Conservation (phyloP, 1,284 basidiomycete genomes). For the Cryptococcus sp. region DNA sequence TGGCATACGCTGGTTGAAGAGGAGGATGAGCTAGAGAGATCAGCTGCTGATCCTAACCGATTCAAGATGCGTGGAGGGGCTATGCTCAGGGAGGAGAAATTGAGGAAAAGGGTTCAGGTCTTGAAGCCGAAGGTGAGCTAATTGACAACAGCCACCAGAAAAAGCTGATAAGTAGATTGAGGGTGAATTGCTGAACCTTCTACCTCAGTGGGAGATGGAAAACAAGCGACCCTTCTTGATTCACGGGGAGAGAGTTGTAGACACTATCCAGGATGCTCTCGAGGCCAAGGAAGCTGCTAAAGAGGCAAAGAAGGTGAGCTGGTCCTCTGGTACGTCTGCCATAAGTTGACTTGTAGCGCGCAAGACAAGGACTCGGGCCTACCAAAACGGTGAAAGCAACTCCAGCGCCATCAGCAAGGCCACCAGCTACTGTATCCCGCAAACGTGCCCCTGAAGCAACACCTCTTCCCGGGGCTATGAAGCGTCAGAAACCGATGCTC, state of each 20-base stretch:
- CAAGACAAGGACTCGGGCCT: conserved; percentile 26
- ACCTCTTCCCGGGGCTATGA: conserved; percentile 13
- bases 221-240: conserved; percentile 75
- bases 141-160: not conserved
- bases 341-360: conserved; percentile 18
- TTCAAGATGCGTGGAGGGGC: conserved; percentile 57
- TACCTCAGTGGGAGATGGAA: conserved; percentile 85
- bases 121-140: conserved; percentile 84
- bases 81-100: conserved; percentile 91
- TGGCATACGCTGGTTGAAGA: conserved; percentile 91
- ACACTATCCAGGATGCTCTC: conserved; percentile 67
- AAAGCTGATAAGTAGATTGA: conserved; percentile 61
- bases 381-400: conserved; percentile 17
- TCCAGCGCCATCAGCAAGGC: conserved; percentile 15
- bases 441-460: conserved; percentile 43
- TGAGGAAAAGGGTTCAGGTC: conserved; percentile 89
- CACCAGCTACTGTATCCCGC: conserved; percentile 1
- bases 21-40: conserved; percentile 72
- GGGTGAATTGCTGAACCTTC: conserved; percentile 70
- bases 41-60: conserved; percentile 41
- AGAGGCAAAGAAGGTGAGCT: conserved; percentile 61
- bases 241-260: conserved; percentile 76
- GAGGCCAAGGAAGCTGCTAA: conserved; percentile 62
- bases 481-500: conserved; percentile 12
- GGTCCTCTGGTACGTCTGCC: not conserved